Evolutionary conservation across 2,329 filamentous ascomycete species (phyloP).

Genomic region (Trematosphaeria pertusa): DNA sequence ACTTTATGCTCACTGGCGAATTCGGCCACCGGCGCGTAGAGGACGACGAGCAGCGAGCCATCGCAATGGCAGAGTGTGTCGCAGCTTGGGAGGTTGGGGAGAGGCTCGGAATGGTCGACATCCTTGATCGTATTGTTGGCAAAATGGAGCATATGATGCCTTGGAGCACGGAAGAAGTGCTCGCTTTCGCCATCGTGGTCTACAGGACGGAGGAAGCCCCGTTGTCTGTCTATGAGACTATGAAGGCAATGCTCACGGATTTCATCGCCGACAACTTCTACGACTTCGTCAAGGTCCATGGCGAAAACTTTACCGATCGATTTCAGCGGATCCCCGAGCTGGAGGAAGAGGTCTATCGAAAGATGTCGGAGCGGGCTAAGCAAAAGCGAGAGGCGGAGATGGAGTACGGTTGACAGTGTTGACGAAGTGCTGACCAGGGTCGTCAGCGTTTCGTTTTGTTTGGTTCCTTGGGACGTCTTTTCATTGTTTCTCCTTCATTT

Average conservation of each 20-base stretch:
- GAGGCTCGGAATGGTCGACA: constrained; percentile 29
- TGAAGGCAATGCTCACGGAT: constrained; percentile 25
- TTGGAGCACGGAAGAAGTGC: constrained; percentile 17
- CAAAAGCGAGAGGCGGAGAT: too few relatives aligned
- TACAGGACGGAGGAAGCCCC: constrained; percentile 12
- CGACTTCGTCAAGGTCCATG: constrained; percentile 17
- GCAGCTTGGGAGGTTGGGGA: constrained; percentile 31
- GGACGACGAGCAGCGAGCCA: constrained; percentile 16
- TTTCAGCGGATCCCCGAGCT: constrained; percentile 25
- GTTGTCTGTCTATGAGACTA: constrained; percentile 9
- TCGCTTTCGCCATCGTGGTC: constrained; percentile 23
- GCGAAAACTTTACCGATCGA: constrained; percentile 10
- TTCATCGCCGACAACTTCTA: constrained; percentile 31
- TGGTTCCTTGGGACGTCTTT: too few relatives aligned
- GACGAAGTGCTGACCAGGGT: too few relatives aligned
- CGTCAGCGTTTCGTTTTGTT: too few relatives aligned
- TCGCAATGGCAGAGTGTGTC: constrained; percentile 25
- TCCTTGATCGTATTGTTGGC: constrained; percentile 31
- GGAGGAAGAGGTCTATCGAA: constrained; percentile 18
- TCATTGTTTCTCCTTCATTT: too few relatives aligned
- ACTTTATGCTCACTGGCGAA: constrained; percentile 28
- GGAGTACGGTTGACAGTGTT: too few relatives aligned
- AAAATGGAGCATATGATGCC: constrained; percentile 25
- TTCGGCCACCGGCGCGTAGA: constrained; percentile 26
- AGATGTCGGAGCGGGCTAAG: constrained; percentile 4